Evolutionary conservation across 2,329 filamentous ascomycete genomes (phyloP).

Genomic region (Aspergillus ochraceus): DNA sequence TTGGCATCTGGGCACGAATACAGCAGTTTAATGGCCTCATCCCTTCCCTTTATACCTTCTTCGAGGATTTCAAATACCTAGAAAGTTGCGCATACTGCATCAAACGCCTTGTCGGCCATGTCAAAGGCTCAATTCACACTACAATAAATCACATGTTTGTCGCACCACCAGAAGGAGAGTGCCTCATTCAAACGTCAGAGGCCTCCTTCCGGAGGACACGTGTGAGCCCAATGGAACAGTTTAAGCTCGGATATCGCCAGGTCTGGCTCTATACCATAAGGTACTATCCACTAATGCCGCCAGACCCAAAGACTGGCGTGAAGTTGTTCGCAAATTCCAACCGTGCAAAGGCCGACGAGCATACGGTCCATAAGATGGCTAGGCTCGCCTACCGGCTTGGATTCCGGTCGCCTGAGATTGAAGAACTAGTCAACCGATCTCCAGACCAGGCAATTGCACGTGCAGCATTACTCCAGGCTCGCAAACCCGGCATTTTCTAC

Average conservation of each 20-base stretch:
- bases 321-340: slow-evolving; percentile 12
- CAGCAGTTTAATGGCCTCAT: slow-evolving; percentile 16
- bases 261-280: slow-evolving; percentile 32
- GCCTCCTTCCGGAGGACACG: slow-evolving; percentile 19
- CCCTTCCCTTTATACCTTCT: slow-evolving; percentile 23
- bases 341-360: slow-evolving; percentile 17
- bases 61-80: slow-evolving; percentile 22
- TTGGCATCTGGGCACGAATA: slow-evolving; percentile 30
- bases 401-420: slow-evolving; percentile 20
- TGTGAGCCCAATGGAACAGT: slow-evolving; percentile 9
- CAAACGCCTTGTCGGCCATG: slow-evolving; percentile 23
- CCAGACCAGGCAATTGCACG: slow-evolving; percentile 20
- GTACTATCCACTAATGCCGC: slow-evolving; percentile 25
- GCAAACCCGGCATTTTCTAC: slow-evolving; percentile 18
- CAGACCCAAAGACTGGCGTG: slow-evolving; percentile 14
- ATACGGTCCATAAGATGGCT: slow-evolving; percentile 23
- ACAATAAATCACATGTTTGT: slow-evolving; percentile 13
- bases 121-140: slow-evolving; percentile 3
- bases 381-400: slow-evolving; percentile 20
- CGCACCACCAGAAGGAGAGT: slow-evolving; percentile 7
- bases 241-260: slow-evolving; percentile 24
- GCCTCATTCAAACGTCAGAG: slow-evolving; percentile 23
- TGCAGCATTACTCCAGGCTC: slow-evolving; percentile 19
- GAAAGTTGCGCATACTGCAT: slow-evolving; percentile 23
- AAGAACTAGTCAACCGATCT: slow-evolving; percentile 14